Evolutionary conservation across 176 grass and related monocot genomes (phyloP), one percentile per base, ranked within the genome.

Genomic region (Oryza meridionalis): DNA sequence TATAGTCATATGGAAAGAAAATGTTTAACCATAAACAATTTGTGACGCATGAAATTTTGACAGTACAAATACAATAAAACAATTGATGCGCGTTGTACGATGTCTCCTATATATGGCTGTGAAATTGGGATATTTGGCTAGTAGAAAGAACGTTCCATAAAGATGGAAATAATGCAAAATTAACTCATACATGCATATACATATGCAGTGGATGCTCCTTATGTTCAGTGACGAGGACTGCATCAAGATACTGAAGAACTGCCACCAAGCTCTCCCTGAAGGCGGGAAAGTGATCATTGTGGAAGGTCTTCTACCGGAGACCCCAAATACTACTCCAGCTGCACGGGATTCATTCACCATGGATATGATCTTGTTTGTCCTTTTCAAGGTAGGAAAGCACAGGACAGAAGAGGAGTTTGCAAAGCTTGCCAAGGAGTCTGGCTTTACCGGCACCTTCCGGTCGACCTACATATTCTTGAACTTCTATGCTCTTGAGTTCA

Each of bases 221-320:
- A 38, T 68, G 45, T 74, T 40, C 31, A 81, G 22, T 1, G 87
- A 89, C 32, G 76, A 85, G 5, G 53, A 85, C 3, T 89, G 87
- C 35, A 4, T 65, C 75, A 85, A 63, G 22, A 84, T 79, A 16
- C 24, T 88, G 29, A 88, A 79, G 38, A 88, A 88, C 77, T 88
- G 86, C 74, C 47, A 84, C 33, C 17, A 70, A 35, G 69, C 87
- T n/a, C 16, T 85, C 44, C 82, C 82, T 0, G 58, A 81, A 14
- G 19, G 66, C 7, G 87, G 87, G 33, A 89, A 85, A 32, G 58
- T 89, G 19, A 81, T 89, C 9, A 33, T 80, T 19, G 21, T 89
- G 5, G 76, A 89, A 6, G 27, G 37, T 7, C 13, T 89, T 6
- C 10, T 80, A 0, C 68, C 82, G 0, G n/a, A 9, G 11, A 70